Evolutionary conservation across 768 basidiomycete species (phyloP).

Genomic region (Leucosporidium creatinivorum): DNA sequence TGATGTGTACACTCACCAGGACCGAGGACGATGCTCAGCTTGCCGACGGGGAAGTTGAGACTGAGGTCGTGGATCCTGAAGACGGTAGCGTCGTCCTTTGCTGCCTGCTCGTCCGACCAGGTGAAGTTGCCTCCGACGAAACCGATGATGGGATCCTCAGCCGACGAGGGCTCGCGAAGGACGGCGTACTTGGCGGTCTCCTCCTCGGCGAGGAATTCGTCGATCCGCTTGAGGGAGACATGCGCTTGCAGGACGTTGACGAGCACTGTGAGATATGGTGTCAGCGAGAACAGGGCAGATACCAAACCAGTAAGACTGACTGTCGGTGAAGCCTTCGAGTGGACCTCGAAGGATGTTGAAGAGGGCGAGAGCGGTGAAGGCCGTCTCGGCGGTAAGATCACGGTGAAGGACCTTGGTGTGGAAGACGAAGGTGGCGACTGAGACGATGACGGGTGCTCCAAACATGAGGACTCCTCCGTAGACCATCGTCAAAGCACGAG

Average conservation of each 20-base stretch:
- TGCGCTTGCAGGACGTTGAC: conserved; percentile 39
- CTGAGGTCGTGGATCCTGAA: conserved; percentile 50
- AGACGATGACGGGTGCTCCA: conserved; percentile 42
- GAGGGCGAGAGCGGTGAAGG: conserved; percentile 46
- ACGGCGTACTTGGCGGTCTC: conserved; percentile 45
- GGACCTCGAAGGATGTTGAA: conserved; percentile 45
- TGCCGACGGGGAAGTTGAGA: conserved; percentile 57
- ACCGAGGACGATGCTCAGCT: conserved; percentile 46
- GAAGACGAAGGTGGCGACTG: conserved; percentile 40
- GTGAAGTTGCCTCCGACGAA: conserved; percentile 41
- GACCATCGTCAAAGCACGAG: conserved; percentile 21
- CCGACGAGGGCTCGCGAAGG: neutral
- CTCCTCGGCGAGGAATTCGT: conserved; percentile 43
- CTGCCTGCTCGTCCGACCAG: conserved; percentile 27
- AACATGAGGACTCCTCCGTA: conserved; percentile 38
- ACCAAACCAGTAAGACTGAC: conserved; percentile 5
- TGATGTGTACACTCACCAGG: conserved; percentile 42
- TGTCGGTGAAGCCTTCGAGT: conserved; percentile 38
- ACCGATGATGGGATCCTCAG: conserved; percentile 38
- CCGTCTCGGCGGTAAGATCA: conserved; percentile 43
- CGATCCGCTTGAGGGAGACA: conserved; percentile 42
- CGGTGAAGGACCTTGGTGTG: conserved; percentile 38
- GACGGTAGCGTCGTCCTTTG: conserved; percentile 47
- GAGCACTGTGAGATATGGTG: conserved; percentile 14
- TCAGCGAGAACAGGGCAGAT: neutral